phyloP scores from a whole-genome alignment of 2,329 filamentous ascomycete genomes.

The Aspergillus oerlinghausenensis region DNA sequence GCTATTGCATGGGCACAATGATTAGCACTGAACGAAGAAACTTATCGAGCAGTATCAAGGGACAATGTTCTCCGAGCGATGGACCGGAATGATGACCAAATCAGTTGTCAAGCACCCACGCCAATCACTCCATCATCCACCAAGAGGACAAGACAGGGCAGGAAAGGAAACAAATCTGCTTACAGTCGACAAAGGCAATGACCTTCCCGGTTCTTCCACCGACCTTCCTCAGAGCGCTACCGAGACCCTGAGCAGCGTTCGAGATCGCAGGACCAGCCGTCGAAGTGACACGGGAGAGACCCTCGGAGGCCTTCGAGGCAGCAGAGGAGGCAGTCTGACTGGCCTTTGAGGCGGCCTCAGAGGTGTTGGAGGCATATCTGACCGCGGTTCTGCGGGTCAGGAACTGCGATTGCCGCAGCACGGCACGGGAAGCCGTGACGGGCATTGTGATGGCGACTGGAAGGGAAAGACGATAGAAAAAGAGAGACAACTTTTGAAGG shows the following conservation, averaged over 20 bases:
- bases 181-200: slow-evolving; percentile 81
- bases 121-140: not conserved
- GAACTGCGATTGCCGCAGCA: slow-evolving; percentile 45
- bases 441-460: slow-evolving; percentile 38
- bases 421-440: slow-evolving; percentile 40
- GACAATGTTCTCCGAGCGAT: not conserved
- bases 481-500: slow-evolving; percentile 23
- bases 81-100: not conserved
- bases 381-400: slow-evolving; percentile 42
- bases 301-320: slow-evolving; percentile 67
- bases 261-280: slow-evolving; percentile 73
- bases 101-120: not conserved
- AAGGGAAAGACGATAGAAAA: slow-evolving; percentile 21
- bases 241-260: slow-evolving; percentile 64
- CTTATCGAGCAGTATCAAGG: not conserved
- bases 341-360: slow-evolving; percentile 43
- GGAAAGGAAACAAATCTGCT: slow-evolving; percentile 34
- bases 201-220: slow-evolving; percentile 79
- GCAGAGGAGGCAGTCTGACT: slow-evolving; percentile 40
- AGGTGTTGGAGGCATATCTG: slow-evolving; percentile 45
- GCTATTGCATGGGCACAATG: slow-evolving; percentile 48
- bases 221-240: slow-evolving; percentile 65
- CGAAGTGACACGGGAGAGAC: slow-evolving; percentile 74
- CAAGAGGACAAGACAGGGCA: not conserved
- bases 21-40: slow-evolving; percentile 19